phyloP scores from a whole-genome alignment of 345 rosid genomes.

The thale cress (Arabidopsis thaliana) region TAIR10.1 NC_003076.8:3154001-3154500 shows the following conservation, averaged over 20 bases:
- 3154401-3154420: conserved; percentile 75
- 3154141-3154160: conserved; percentile 69
- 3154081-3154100: conserved; percentile 80
- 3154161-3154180: conserved; percentile 66
- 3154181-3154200: conserved; percentile 59
- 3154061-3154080: conserved; percentile 78
- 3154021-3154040: conserved; percentile 71
- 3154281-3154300: not conserved
- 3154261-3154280: conserved; percentile 70
- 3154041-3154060: conserved; percentile 74
- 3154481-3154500: conserved; percentile 66
- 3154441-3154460: conserved; percentile 57
- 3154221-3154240: conserved; percentile 67
- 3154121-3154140: conserved; percentile 60
- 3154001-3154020: conserved; percentile 75
- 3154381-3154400: conserved; percentile 64
- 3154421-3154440: conserved; percentile 67
- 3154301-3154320: not conserved
- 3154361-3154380: conserved; percentile 82
- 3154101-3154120: conserved; percentile 73
- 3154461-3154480: conserved; percentile 81
- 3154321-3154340: not conserved
- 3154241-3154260: conserved; percentile 66
- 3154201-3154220: conserved; percentile 58
- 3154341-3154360: conserved; percentile 81